Evolutionary conservation across 2,329 filamentous ascomycete species (phyloP), one percentile per base, ranked within the genome.

Genomic region (Clonostachys chloroleuca): DNA sequence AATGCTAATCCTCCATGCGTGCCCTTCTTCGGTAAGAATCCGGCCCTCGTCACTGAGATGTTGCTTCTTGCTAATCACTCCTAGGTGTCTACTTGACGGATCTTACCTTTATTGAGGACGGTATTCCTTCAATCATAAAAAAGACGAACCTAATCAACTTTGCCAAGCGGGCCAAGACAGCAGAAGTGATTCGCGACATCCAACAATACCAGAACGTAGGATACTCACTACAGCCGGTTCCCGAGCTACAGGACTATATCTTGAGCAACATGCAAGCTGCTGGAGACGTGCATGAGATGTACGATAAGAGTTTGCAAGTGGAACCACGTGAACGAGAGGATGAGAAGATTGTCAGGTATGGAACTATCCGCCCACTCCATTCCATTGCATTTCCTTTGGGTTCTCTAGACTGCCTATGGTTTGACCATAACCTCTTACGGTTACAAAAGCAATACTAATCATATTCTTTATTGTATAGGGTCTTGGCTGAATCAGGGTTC

Each of bases 101-200:
- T 72, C 75, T 99, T 49, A 97, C 92, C 2, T 99, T 99, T 62
- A 99, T 99, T 54, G 94, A 99, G 67, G 92, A 99, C 60, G 94
- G 94, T 56, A 99, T 99, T 52, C 91, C 94, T 4, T 95, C 92
- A 10, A 83, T 96, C 58, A 91, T 95, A 69, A 97, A 96, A 69
- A 95, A 95, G 69, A 94, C 92, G 8, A 90, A 95, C 60, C 77
- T 96, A 56, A 96, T 99, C 75, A 99, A 99, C 72, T 99, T 99
- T 68, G 91, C 92, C 60, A 99, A 99, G 77, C 87, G 94, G 45
- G 89, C 91, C 47, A 99, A 97, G 78, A 97, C 94, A 13, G 94
- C 94, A 17, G 94, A 97, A 65, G 94, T 99, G 40, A 99, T 99
- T 59, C 89, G 92, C 52, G 92, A 97, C 65, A 97, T 99, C 54